Evolutionary conservation across 2,329 filamentous ascomycete genomes (phyloP), one percentile per base, ranked within the genome.

Genomic region (Scleromitrula shiraiana): DNA sequence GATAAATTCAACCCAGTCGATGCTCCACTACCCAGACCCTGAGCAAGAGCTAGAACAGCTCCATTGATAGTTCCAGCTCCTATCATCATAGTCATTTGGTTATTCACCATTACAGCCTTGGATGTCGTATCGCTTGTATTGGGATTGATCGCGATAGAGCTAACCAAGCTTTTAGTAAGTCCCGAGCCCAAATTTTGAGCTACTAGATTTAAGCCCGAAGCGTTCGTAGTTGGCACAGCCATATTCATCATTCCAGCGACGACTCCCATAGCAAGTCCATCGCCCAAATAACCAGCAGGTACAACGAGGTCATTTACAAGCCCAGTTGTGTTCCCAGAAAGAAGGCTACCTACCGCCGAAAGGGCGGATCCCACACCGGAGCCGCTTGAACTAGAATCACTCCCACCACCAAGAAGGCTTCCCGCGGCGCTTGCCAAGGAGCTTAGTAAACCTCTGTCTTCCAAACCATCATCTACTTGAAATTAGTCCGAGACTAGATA

Each of bases 1-100:
- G 35, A 50, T 7, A 54, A 27, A 7, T 44, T 38, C 20, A 54
- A 23, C 4, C 50, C 46, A 8, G 37, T 26, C 14, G 52, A 43
- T 8, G 52, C 50, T 23, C 52, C 52, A 24, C 42, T 47, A 26
- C 50, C 50, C 8, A 52, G 30, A 35, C 50, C 50, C 29, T 47
- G 41, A 12, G 46, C 41, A 24, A 52, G 17, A 17, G 50, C 41
- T 14, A 30, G 22, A 26, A 23, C 37, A 29, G 43, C 43, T 26
- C 32, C 32, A 27, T 38, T 39, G 15, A 29, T 32, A 6, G 35
- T 38, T 22, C 35, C 35, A 12, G 35, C 17, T 14, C 35, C 35
- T 38, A 36, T 7, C 12, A 10, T 14, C 33, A 36, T 36, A 36
- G 10, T 20, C 33, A 38, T 22, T 7, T 17, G 5, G 14, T 7